phyloP scores from a whole-genome alignment of 1,284 basidiomycete genomes.

The Cystobasidium sp. region DNA sequence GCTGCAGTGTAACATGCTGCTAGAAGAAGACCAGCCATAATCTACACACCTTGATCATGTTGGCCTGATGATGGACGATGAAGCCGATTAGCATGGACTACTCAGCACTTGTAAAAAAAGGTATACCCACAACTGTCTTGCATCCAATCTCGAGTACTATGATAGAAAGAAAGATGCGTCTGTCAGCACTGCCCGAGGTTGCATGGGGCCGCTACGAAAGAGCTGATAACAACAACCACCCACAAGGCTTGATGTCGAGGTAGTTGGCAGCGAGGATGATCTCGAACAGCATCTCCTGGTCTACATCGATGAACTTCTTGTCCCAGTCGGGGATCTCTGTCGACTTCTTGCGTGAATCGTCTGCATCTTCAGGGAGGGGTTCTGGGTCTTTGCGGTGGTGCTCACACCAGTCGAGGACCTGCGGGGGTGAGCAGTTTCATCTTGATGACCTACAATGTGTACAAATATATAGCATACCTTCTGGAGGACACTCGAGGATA shows the following conservation, averaged over 20 bases:
- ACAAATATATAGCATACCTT: conserved; percentile 67
- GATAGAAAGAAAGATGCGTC: not conserved
- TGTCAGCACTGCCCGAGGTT: not conserved
- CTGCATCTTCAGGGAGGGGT: conserved; percentile 72
- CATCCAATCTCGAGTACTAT: conserved; percentile 13
- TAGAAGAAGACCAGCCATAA: too few relatives aligned
- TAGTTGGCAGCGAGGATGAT: conserved; percentile 99
- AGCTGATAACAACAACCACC: conserved; percentile 65
- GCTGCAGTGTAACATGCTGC: too few relatives aligned
- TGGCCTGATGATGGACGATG: conserved; percentile 63
- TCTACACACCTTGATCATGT: conserved; percentile 86
- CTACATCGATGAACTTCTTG: conserved; percentile 72
- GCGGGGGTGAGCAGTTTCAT: conserved; percentile 9
- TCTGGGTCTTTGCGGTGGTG: conserved; percentile 96
- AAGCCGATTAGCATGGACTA: not conserved
- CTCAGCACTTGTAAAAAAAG: not conserved
- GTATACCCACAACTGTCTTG: conserved; percentile 3
- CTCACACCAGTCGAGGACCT: conserved; percentile 99
- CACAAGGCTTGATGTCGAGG: conserved; percentile 97
- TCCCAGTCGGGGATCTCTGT: conserved; percentile 99
- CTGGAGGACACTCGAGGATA: conserved; percentile 92
- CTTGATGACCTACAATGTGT: not conserved
- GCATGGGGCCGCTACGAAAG: not conserved
- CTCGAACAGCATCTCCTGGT: conserved; percentile 78
- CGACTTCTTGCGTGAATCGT: conserved; percentile 95